Evolutionary conservation across 2,329 filamentous ascomycete genomes (phyloP).

Genomic region (Tolypocladium pustulatum): DNA sequence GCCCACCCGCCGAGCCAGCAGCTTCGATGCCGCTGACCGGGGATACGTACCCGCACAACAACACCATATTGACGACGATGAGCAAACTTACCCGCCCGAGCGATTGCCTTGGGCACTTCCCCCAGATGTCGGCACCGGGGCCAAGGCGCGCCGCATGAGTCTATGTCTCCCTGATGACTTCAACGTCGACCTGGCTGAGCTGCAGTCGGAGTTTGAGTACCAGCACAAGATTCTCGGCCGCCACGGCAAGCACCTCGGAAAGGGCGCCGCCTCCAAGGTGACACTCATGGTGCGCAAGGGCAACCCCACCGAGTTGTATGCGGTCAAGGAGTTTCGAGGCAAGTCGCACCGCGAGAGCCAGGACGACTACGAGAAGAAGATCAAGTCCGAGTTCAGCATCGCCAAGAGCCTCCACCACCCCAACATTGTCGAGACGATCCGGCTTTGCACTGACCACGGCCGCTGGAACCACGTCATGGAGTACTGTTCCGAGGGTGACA

Average conservation of each 20-base stretch:
- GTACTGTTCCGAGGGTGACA: conserved; percentile 72
- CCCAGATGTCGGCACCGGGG: conserved; percentile 60
- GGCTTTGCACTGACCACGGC: conserved; percentile 62
- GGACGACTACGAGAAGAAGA: conserved; percentile 74
- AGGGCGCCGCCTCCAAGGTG: conserved; percentile 74
- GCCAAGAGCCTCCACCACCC: conserved; percentile 77
- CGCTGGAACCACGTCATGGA: conserved; percentile 93
- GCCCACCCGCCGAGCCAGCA: conserved; percentile 30
- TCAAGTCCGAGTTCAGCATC: conserved; percentile 85
- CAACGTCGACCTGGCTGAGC: conserved; percentile 57
- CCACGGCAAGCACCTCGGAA: conserved; percentile 66
- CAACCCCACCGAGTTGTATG: conserved; percentile 55
- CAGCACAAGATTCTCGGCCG: conserved; percentile 60
- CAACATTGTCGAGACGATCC: conserved; percentile 74
- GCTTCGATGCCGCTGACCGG: conserved; percentile 32
- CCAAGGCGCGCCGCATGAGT: conserved; percentile 71
- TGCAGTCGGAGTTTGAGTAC: conserved; percentile 61
- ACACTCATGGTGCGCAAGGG: conserved; percentile 68
- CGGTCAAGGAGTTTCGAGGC: conserved; percentile 79
- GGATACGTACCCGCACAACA: conserved; percentile 11
- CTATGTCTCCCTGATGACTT: conserved; percentile 65
- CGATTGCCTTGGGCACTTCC: conserved; percentile 47
- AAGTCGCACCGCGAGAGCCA: conserved; percentile 59
- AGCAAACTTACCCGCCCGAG: conserved; percentile 24
- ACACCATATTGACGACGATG: conserved; percentile 10